Percentiles rank a stretch among this genome's conserved stretches.
phyloP scores from a whole-genome alignment of 768 basidiomycete species.

The Clavaria fumosa region DNA sequence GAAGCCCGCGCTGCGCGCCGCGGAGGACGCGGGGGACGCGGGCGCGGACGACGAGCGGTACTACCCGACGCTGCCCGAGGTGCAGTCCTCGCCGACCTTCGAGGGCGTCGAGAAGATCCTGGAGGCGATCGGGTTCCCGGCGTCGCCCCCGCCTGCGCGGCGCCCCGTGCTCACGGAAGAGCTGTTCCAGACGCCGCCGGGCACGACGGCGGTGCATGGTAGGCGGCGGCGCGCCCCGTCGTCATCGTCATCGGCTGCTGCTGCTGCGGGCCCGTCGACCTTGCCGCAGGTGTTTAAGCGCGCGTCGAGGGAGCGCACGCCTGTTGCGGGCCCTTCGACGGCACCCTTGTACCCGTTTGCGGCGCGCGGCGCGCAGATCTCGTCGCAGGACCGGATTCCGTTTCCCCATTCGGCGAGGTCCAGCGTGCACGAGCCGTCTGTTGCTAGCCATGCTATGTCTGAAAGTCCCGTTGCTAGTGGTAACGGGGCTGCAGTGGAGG shows the following conservation, averaged over 20 bases:
- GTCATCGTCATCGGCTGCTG: constrained; percentile 28
- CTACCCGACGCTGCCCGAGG: constrained; percentile 1
- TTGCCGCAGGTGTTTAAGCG: constrained; percentile 31
- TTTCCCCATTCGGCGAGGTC: constrained; percentile 44
- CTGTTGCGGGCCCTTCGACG: constrained; percentile 19
- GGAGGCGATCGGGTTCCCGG: constrained; percentile 40
- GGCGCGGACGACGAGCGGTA: no score
- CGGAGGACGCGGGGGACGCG: constrained; percentile 11
- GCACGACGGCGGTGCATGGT: constrained; percentile 13
- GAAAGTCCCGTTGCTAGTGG: no score
- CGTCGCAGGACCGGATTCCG: constrained; percentile 47
- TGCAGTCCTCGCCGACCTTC: constrained; percentile 17
- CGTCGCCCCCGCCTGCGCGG: constrained; percentile 35
- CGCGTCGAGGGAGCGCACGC: constrained; percentile 31
- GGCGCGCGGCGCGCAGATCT: constrained; percentile 41
- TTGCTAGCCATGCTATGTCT: no score
- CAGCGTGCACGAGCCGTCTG: no score
- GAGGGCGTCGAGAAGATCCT: constrained; percentile 44
- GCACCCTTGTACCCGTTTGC: constrained; percentile 60
- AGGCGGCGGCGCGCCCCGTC: constrained; percentile 18
- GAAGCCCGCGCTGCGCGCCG: no score
- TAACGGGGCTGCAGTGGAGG: constrained; percentile 16
- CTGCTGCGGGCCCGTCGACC: no score
- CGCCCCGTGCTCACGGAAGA: constrained; percentile 47
- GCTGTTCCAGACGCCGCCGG: constrained; percentile 42